Percentiles rank a stretch among this genome's conserved stretches.
Conservation (phyloP, 2,329 filamentous ascomycete genomes). For the Venturia asperata region DNA sequence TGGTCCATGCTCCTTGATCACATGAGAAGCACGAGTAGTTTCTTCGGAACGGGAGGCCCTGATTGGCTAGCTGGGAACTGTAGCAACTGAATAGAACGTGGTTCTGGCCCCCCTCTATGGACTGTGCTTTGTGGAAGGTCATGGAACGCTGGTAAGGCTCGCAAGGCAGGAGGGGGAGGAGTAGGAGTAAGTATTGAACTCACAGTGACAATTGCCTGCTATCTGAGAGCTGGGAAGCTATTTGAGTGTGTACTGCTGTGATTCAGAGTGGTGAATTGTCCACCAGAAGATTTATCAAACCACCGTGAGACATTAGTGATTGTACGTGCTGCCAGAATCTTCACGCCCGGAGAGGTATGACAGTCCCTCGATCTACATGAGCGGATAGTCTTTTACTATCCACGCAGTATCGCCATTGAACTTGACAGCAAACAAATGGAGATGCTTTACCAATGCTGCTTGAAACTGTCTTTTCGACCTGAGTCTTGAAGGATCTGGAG, state of each 20-base stretch:
- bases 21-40: too few species aligned
- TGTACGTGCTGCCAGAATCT: background rate
- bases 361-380: background rate
- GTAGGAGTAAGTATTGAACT: background rate
- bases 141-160: background rate
- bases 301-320: background rate
- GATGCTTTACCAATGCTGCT: background rate
- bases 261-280: background rate
- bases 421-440: background rate
- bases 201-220: background rate
- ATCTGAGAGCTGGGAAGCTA: background rate
- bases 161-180: background rate
- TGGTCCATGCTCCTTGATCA: too few species aligned
- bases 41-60: background rate
- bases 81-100: background rate
- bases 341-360: background rate
- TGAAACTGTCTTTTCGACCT: background rate
- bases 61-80: background rate
- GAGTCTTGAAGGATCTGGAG: background rate
- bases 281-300: background rate
- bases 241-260: background rate
- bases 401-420: background rate
- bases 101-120: background rate
- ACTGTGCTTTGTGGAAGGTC: background rate
- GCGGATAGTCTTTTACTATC: background rate